Conservation (phyloP, 148 eudicot genomes). For the Rhododendron ovatum region DNA sequence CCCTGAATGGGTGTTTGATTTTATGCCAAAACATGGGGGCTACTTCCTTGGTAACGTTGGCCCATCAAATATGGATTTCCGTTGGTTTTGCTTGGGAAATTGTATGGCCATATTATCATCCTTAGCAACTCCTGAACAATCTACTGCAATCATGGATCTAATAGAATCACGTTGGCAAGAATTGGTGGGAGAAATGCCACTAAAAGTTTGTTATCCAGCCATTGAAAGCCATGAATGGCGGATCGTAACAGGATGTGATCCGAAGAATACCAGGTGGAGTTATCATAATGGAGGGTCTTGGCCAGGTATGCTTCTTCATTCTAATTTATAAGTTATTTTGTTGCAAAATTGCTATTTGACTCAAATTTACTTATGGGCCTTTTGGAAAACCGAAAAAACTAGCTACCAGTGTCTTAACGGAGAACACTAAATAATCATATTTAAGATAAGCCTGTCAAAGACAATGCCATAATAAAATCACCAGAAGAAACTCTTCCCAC, state of each 20-base stretch:
- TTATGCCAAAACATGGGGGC: constrained; percentile 81
- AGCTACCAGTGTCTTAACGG: neutral
- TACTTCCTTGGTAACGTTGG: constrained; percentile 86
- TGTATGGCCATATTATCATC: constrained; percentile 88
- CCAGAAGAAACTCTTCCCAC: neutral
- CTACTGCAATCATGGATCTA: constrained; percentile 89
- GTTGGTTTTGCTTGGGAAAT: constrained; percentile 94
- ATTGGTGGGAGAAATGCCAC: constrained; percentile 89
- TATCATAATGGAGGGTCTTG: constrained; percentile 98
- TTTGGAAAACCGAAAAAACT: neutral
- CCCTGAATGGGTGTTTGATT: constrained; percentile 93
- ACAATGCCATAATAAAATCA: neutral
- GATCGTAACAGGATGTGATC: constrained; percentile 91
- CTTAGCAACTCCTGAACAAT: constrained; percentile 72
- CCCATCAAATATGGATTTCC: constrained; percentile 84
- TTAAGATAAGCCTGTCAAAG: neutral
- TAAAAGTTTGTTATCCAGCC: constrained; percentile 94
- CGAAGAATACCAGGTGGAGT: constrained; percentile 96
- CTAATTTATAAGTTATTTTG: neutral
- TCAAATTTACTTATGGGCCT: neutral
- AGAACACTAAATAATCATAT: neutral
- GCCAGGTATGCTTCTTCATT: constrained; percentile 61
- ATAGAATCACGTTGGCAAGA: constrained; percentile 91
- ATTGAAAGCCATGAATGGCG: constrained; percentile 91
- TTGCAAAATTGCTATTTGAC: neutral